phyloP scores from a whole-genome alignment of 2,329 filamentous ascomycete genomes.

The Chaetomium olivaceum region DNA sequence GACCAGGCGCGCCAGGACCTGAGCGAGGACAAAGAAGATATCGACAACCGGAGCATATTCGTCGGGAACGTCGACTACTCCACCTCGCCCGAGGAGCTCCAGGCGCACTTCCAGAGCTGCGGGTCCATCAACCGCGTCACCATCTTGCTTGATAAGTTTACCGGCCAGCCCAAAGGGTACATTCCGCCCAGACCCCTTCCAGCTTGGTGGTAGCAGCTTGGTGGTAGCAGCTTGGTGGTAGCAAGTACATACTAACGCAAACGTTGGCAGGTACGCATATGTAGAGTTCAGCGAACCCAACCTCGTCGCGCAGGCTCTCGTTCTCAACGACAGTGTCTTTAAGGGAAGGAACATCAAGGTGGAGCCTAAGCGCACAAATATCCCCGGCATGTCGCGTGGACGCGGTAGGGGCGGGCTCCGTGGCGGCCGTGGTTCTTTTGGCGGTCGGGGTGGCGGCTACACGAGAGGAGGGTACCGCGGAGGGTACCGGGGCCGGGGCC shows the following conservation, averaged over 20 bases:
- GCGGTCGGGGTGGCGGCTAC: constrained; percentile 50
- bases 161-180: constrained; percentile 97
- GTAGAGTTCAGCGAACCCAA: constrained; percentile 96
- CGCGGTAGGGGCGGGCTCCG: constrained; percentile 50
- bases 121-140: constrained; percentile 98
- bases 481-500: constrained; percentile 66
- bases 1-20: constrained; percentile 83
- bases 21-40: constrained; percentile 90
- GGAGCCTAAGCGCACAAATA: constrained; percentile 88
- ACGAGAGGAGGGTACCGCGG: constrained; percentile 56
- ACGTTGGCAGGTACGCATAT: constrained; percentile 78
- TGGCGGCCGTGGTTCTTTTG: constrained; percentile 50
- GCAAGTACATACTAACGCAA: constrained; percentile 21
- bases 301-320: constrained; percentile 87
- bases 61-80: constrained; percentile 99
- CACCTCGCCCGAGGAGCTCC: constrained; percentile 94
- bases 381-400: constrained; percentile 89
- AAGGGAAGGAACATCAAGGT: constrained; percentile 96
- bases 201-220: background rate
- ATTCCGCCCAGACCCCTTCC: constrained; percentile 10
- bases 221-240: background rate
- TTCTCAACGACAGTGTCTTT: constrained; percentile 95
- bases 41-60: constrained; percentile 94
- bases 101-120: constrained; percentile 96
- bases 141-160: constrained; percentile 96